Conservation (phyloP, 1,284 basidiomycete species). For the Cryptococcus sp. region DNA sequence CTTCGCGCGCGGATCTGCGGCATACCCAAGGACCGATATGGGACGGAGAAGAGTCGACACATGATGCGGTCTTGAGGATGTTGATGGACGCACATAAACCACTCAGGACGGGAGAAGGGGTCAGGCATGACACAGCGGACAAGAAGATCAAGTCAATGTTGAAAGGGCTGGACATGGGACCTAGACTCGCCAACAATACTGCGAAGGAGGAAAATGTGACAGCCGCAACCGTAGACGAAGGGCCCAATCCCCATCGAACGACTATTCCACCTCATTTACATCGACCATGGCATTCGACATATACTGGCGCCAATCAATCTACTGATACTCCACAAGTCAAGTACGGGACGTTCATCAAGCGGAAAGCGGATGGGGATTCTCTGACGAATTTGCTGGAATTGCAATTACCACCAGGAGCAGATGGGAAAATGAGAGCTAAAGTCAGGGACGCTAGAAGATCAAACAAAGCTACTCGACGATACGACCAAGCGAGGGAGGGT, state of each 20-base stretch:
- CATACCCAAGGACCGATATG: conserved; percentile 51
- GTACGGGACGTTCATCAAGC: conserved; percentile 39
- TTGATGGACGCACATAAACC: conserved; percentile 81
- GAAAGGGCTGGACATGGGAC: conserved; percentile 36
- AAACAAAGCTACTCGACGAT: conserved; percentile 55
- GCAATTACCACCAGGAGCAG: conserved; percentile 46
- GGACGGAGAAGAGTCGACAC: conserved; percentile 68
- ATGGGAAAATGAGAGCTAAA: conserved; percentile 55
- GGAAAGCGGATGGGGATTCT: conserved; percentile 15
- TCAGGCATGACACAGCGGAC: conserved; percentile 57
- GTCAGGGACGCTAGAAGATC: conserved; percentile 57
- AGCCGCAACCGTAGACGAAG: background rate
- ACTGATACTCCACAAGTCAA: conserved; percentile 31
- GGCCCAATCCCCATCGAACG: conserved; percentile 27
- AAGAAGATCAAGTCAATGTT: conserved; percentile 61
- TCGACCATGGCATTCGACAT: conserved; percentile 45
- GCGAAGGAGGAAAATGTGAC: background rate
- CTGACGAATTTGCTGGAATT: conserved; percentile 37
- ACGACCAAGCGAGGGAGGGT: conserved; percentile 65
- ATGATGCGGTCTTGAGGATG: conserved; percentile 75
- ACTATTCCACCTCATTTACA: conserved; percentile 43
- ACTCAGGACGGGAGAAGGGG: conserved; percentile 52
- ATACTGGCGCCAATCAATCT: conserved; percentile 28
- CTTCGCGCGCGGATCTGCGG: conserved; percentile 42
- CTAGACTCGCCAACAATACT: conserved; percentile 15